Percentiles rank a stretch among this genome's conserved stretches.
phyloP scores from a whole-genome alignment of 176 grass and related monocot species.

The Dendrocalamus sinicus region DNA sequence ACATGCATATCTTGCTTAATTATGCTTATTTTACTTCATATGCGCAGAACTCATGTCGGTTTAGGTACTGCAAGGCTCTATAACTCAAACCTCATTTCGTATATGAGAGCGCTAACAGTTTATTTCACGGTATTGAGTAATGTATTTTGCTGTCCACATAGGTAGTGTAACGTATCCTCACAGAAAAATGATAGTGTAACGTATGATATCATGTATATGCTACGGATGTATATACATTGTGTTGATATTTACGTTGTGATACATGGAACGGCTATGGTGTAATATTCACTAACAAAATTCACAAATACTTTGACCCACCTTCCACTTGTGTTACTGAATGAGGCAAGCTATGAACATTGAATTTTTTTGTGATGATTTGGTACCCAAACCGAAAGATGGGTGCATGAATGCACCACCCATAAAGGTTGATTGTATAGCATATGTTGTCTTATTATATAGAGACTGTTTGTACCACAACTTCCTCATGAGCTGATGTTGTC shows the following conservation, averaged over 20 bases:
- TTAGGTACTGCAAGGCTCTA: background rate
- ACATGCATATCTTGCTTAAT: background rate
- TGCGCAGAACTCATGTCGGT: background rate
- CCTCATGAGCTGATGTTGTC: too few species aligned
- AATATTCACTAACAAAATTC: background rate
- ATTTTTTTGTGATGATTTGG: too few species aligned
- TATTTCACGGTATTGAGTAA: background rate
- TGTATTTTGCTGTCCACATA: background rate
- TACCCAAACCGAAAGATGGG: too few species aligned
- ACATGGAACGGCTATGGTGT: background rate
- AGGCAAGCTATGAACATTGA: background rate
- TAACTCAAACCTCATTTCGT: background rate
- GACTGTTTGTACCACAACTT: too few species aligned
- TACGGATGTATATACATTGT: background rate
- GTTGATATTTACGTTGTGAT: background rate
- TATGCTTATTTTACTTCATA: background rate
- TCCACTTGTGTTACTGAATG: background rate
- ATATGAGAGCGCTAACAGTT: background rate
- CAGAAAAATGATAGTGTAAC: background rate
- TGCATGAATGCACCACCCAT: too few species aligned
- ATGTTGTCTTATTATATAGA: too few species aligned
- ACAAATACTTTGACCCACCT: background rate
- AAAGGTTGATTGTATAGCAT: too few species aligned
- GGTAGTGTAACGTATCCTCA: background rate
- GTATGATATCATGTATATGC: background rate